Evolutionary conservation across 108 stramenopile species (phyloP).

Genomic region (Aurantiochytrium sp.): DNA sequence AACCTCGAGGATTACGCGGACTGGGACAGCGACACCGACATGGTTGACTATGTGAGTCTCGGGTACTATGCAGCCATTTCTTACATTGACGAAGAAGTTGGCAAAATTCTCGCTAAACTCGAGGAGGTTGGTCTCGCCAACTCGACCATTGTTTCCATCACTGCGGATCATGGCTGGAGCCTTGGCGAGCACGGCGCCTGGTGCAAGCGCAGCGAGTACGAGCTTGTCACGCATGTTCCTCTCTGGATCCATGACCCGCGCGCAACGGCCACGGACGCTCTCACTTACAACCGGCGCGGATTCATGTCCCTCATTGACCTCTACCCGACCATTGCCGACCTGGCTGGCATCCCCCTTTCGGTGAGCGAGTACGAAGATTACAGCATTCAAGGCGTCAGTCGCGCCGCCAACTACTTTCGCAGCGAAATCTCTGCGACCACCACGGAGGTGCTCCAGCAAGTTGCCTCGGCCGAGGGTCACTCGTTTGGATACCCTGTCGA

Average conservation of each 20-base stretch:
- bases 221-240: background rate
- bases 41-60: background rate
- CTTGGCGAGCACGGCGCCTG: constrained; percentile 6
- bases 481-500: background rate
- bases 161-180: background rate
- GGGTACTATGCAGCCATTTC: background rate
- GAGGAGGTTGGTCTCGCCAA: background rate
- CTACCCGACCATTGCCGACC: constrained; percentile 1
- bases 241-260: background rate
- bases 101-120: background rate
- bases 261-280: background rate
- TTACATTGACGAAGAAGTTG: background rate
- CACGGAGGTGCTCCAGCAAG: background rate
- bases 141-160: background rate
- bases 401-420: background rate
- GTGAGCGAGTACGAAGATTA: background rate
- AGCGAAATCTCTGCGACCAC: background rate
- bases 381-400: background rate
- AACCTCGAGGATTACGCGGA: background rate
- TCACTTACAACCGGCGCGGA: background rate
- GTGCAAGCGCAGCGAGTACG: background rate
- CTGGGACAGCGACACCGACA: background rate
- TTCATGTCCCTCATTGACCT: background rate
- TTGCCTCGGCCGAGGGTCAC: background rate
- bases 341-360: background rate